Base-by-base conservation (phyloP, 1,284 basidiomycete species). In the Apiotrichum sp. region DNA sequence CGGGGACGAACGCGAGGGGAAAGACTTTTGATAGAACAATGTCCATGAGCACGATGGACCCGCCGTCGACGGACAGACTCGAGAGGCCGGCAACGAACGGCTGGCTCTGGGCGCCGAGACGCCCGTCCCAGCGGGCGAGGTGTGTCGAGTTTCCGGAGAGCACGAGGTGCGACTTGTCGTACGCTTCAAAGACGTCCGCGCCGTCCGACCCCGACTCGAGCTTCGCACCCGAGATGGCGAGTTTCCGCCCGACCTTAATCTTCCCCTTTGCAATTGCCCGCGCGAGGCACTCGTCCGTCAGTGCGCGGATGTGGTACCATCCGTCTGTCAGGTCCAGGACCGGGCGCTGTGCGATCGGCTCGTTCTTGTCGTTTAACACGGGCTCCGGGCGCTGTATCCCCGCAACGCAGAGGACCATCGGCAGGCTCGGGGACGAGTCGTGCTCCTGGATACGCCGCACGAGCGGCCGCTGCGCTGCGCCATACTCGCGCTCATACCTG, bases 401-500 rank as follows among this genome's bases (percentile, higher is more conserved):
- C 0, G 89, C 87, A 2, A 98, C 81, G 65, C 88, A 89, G 0
- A 98, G 81, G 0, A 93, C 81, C 84, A 97, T 87, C 0, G 80
- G 57, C 81, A 78, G 49, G 78, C 75, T 68, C 79, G 84, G 66
- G 81, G 85, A 52, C 82, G 80, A 8, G 70, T 80, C 75, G 81
- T 86, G 75, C 80, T 83, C 77, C 81, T 86, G 64, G 81, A 82
- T 74, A 72, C 83, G 45, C 77, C 82, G 55, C 22, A 98, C 76
- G 5, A 89, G 81, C 1, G 93, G 90, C 6, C 93, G 84, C 39
- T 86, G 81, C 1, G 86, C 88, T 3, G 79, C 75, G 59, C 92
- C 87, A 42, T 88, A 77, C 69, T 98, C 95, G 16, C 89, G 84
- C 69, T 98, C 90, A 67, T 98, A 98, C 53, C 92, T 95, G 45